Conservation (phyloP, 306 rosid species). For the Spatholobus suberectus region DNA sequence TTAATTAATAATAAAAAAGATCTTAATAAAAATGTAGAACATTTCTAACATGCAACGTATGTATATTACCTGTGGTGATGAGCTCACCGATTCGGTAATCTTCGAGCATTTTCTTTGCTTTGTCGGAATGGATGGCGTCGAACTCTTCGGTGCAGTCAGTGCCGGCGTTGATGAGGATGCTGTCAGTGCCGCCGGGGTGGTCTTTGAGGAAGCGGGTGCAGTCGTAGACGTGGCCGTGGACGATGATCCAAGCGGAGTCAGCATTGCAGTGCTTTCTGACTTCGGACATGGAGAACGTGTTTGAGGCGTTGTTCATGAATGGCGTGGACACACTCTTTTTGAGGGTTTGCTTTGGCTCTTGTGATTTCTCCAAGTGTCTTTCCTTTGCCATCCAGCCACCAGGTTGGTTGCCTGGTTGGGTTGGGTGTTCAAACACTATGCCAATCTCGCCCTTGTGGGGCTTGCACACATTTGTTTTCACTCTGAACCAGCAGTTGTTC, state of each 20-base stretch:
- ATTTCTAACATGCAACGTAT: too few species aligned
- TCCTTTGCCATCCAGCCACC: conserved; percentile 98
- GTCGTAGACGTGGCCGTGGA: conserved; percentile 84
- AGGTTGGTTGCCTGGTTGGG: conserved; percentile 78
- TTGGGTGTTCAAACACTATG: conserved; percentile 85
- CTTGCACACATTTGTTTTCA: conserved; percentile 76
- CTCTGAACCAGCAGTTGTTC: conserved; percentile 95
- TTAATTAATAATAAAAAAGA: too few species aligned
- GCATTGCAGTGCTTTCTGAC: conserved; percentile 61
- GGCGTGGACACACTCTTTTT: conserved; percentile 82
- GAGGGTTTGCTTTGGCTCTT: conserved; percentile 51
- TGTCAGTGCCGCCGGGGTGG: conserved; percentile 92
- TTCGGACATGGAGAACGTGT: conserved; percentile 65
- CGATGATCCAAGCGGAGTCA: conserved; percentile 79
- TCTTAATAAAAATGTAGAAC: too few species aligned
- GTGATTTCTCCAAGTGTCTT: conserved; percentile 52
- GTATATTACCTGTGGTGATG: conserved; percentile 61
- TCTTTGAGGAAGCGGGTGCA: conserved; percentile 80
- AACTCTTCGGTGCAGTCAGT: conserved; percentile 93
- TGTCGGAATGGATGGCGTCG: conserved; percentile 91
- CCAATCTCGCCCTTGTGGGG: conserved; percentile 82
- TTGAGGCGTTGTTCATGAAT: conserved; percentile 72
- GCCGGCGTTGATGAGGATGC: conserved; percentile 90
- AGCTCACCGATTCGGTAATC: conserved; percentile 75
- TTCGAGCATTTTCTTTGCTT: conserved; percentile 80